Evolutionary conservation across 2,329 filamentous ascomycete species (phyloP).

Genomic region (Mollisia scopiformis): DNA sequence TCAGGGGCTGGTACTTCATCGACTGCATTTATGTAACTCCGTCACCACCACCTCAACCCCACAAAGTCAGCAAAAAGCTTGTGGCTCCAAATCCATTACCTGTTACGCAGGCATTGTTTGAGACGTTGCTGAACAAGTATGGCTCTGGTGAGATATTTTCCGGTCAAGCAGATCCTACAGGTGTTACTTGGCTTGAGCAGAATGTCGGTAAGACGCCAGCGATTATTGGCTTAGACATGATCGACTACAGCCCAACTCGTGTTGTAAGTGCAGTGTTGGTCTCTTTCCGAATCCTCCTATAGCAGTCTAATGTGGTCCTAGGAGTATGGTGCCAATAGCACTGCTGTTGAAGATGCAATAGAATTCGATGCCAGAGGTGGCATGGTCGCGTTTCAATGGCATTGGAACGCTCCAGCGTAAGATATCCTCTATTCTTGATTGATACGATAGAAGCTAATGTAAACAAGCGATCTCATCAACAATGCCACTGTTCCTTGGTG

Average conservation of each 20-base stretch:
- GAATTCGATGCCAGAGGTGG: conserved; percentile 46
- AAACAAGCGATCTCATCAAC: conserved; percentile 45
- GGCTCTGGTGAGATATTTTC: conserved; percentile 38
- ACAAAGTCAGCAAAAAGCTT: conserved; percentile 42
- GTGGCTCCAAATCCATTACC: conserved; percentile 39
- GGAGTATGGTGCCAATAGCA: conserved; percentile 36
- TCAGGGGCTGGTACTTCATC: conserved; percentile 48
- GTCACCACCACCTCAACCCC: conserved; percentile 40
- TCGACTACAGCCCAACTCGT: conserved; percentile 52
- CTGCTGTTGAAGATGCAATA: conserved; percentile 50
- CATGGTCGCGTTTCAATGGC: conserved; percentile 50
- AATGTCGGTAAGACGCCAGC: conserved; percentile 52
- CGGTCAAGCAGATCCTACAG: conserved; percentile 49
- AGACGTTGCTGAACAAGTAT: conserved; percentile 17
- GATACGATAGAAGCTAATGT: conserved; percentile 18
- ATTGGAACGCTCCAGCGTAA: conserved; percentile 48
- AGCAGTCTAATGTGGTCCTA: conserved; percentile 33
- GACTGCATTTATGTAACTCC: conserved; percentile 46
- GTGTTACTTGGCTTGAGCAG: conserved; percentile 45
- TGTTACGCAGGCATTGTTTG: conserved; percentile 18
- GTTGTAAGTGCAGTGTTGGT: conserved; percentile 35
- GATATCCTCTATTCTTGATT: background rate
- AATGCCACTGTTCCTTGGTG: conserved; percentile 44
- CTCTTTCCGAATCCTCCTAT: background rate
- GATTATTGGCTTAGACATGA: conserved; percentile 48